Conservation (phyloP, 345 rosid species). For the Erucastrum elatum region DNA sequence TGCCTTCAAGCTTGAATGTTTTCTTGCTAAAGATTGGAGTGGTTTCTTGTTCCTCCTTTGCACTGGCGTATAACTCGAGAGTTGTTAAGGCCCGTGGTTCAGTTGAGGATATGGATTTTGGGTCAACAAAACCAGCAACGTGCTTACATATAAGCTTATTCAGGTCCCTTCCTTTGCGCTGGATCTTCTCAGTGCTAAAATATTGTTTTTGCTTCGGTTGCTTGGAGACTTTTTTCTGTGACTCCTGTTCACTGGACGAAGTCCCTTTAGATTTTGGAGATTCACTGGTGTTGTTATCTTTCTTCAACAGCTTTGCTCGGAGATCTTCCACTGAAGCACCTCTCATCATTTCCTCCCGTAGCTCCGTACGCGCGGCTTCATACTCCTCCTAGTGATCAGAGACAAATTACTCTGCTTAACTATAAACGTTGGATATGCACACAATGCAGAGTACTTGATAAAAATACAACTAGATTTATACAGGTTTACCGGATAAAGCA, state of each 20-base stretch:
- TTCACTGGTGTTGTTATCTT: conserved; percentile 48
- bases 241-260: conserved; percentile 44
- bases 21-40: conserved; percentile 57
- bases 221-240: conserved; percentile 44
- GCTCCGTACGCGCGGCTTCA: conserved; percentile 91
- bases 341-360: conserved; percentile 70
- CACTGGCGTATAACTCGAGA: conserved; percentile 63
- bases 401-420: conserved; percentile 5
- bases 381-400: conserved; percentile 67
- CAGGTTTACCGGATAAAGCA: conserved; percentile 7
- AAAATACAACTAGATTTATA: conserved; percentile 10
- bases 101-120: conserved; percentile 33
- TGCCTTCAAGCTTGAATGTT: conserved; percentile 67
- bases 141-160: conserved; percentile 62
- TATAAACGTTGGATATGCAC: not conserved
- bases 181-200: conserved; percentile 56
- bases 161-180: conserved; percentile 75
- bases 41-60: conserved; percentile 55
- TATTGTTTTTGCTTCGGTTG: conserved; percentile 43
- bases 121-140: conserved; percentile 43
- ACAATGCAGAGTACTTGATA: conserved; percentile 12
- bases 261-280: conserved; percentile 47
- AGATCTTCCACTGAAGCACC: conserved; percentile 79
- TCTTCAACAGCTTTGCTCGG: conserved; percentile 61
- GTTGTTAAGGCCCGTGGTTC: conserved; percentile 60